A percentile compares a stretch with the other conserved stretches of the same genome.
Evolutionary conservation across 2,329 filamentous ascomycete genomes (phyloP).

Genomic region (Exophiala aquamarina): DNA sequence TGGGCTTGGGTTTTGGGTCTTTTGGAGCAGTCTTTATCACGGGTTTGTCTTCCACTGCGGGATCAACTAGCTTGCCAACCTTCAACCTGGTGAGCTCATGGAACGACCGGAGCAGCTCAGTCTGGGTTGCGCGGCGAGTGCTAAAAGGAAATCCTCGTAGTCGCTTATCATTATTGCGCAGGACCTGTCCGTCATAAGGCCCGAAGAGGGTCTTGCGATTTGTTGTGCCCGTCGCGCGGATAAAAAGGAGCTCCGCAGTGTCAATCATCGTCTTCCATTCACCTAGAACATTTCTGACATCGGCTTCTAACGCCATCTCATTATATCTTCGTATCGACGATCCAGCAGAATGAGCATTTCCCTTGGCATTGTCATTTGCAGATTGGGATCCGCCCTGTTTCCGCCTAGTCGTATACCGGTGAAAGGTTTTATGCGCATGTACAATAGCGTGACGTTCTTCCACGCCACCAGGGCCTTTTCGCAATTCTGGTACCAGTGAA

Average conservation of each 20-base stretch:
- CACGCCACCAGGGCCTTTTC: constrained; percentile 66
- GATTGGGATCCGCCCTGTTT: constrained; percentile 97
- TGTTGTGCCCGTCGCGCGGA: constrained; percentile 82
- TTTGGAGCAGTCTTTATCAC: constrained; percentile 21
- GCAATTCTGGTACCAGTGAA: constrained; percentile 75
- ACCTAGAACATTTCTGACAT: constrained; percentile 74
- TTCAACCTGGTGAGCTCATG: constrained; percentile 92
- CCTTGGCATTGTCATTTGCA: constrained; percentile 90
- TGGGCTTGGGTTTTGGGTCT: constrained; percentile 33
- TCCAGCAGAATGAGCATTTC: constrained; percentile 89
- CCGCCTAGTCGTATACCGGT: constrained; percentile 90
- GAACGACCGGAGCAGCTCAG: constrained; percentile 90
- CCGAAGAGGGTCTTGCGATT: constrained; percentile 88
- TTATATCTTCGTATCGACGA: constrained; percentile 89
- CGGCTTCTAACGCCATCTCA: constrained; percentile 83
- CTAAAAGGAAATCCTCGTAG: constrained; percentile 90
- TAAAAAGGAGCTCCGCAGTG: constrained; percentile 78
- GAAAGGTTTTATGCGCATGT: constrained; percentile 94
- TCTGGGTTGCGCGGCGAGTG: constrained; percentile 86
- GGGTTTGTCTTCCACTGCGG: constrained; percentile 34
- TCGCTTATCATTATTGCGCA: constrained; percentile 75
- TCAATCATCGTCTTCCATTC: constrained; percentile 89
- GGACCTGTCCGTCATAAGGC: constrained; percentile 83
- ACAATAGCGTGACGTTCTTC: constrained; percentile 85
- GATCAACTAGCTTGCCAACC: constrained; percentile 64